phyloP scores from a whole-genome alignment of 176 grass and related monocot genomes.

The Eremochloa ophiuroides region DNA sequence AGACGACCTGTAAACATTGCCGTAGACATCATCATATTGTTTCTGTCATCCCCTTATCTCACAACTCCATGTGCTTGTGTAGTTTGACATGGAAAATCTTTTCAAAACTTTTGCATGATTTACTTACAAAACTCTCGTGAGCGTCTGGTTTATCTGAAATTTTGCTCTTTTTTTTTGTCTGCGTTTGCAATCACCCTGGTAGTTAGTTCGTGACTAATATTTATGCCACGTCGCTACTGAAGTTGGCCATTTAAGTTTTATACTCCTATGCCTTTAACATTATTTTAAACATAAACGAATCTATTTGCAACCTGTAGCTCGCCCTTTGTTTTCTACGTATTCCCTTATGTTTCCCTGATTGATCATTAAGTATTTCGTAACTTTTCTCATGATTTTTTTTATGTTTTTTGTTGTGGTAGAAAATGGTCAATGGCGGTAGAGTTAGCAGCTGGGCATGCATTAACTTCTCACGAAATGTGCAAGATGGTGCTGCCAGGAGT shows the following conservation, averaged over 20 bases:
- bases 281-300: not conserved
- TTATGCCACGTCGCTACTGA: not conserved
- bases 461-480: slow-evolving; percentile 73
- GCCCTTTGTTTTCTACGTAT: not conserved
- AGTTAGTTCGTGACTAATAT: not conserved
- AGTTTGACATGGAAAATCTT: not conserved
- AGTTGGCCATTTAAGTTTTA: not conserved
- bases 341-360: not conserved
- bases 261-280: not conserved
- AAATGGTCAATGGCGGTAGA: slow-evolving; percentile 81
- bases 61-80: not conserved
- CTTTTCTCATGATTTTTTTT: not conserved
- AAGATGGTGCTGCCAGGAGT: slow-evolving; percentile 62
- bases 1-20: no score
- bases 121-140: not conserved
- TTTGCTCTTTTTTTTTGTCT: not conserved
- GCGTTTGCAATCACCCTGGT: not conserved
- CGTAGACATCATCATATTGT: not conserved
- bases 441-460: slow-evolving; percentile 78
- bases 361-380: not conserved
- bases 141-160: not conserved
- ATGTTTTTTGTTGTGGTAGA: slow-evolving; percentile 40
- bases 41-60: not conserved
- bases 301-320: not conserved
- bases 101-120: not conserved